Percentiles rank a stretch among this genome's conserved stretches.
phyloP scores from a whole-genome alignment of 2,329 filamentous ascomycete species.

The Xylaria polymorpha region DNA sequence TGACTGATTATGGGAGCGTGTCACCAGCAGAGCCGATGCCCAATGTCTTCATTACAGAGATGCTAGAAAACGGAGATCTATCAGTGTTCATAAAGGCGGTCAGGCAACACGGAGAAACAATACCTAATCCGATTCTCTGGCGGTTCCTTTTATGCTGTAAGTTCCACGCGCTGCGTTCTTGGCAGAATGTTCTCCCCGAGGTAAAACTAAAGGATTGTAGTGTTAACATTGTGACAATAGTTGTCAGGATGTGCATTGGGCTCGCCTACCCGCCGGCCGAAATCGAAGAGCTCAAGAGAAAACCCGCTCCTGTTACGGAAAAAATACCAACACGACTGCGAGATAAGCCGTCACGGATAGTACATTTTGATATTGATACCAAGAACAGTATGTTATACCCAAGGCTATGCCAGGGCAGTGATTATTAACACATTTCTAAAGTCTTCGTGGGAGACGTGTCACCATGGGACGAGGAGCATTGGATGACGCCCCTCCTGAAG shows the following conservation, averaged over 20 bases:
- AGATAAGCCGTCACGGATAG: conserved; percentile 20
- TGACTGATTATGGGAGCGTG: background rate
- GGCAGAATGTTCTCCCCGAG: background rate
- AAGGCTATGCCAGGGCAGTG: background rate
- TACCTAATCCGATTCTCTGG: conserved; percentile 38
- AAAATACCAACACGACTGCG: conserved; percentile 11
- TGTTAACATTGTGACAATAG: conserved; percentile 17
- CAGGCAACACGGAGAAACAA: background rate
- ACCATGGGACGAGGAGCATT: conserved; percentile 18
- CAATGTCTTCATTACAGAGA: conserved; percentile 35
- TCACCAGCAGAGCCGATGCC: background rate
- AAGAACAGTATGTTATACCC: conserved; percentile 33
- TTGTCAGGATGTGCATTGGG: conserved; percentile 39
- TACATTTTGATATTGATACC: conserved; percentile 43
- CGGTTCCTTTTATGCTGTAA: conserved; percentile 39
- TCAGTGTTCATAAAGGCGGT: conserved; percentile 24
- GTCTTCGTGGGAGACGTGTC: conserved; percentile 34
- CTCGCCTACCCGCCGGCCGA: conserved; percentile 34
- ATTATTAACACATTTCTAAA: conserved; percentile 19
- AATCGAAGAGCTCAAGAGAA: background rate
- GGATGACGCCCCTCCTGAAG: conserved; percentile 35
- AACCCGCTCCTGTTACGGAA: conserved; percentile 30
- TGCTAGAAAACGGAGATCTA: conserved; percentile 38
- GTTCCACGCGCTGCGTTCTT: background rate
- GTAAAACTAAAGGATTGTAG: background rate